Percentiles rank a stretch among this genome's conserved stretches.
These are phyloP conservation scores for Notholithocarpus densiflorus DNA, from an alignment of 306 rosid genomes.

Conservation along the genomic window DNA sequence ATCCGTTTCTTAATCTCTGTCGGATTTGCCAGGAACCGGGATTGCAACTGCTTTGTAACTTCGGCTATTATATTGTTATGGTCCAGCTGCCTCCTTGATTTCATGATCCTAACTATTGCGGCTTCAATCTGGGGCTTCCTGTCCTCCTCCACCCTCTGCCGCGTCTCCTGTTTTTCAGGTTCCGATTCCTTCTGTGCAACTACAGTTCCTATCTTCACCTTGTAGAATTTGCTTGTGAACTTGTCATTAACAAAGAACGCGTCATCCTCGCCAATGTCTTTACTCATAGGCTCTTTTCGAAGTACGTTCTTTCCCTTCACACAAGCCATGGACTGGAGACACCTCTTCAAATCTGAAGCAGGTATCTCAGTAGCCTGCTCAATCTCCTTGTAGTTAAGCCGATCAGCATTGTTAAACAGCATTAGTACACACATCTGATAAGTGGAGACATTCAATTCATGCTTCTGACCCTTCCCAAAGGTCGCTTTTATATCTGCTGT, in stretches of 20 bases:
- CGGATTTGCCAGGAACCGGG: constrained; percentile 67
- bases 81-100: constrained; percentile 66
- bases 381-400: constrained; percentile 67
- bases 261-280: constrained; percentile 75
- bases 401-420: constrained; percentile 71
- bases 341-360: constrained; percentile 66
- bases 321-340: constrained; percentile 81
- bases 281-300: constrained; percentile 79
- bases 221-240: constrained; percentile 65
- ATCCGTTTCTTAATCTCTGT: constrained; percentile 77
- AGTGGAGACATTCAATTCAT: constrained; percentile 82
- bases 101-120: constrained; percentile 83
- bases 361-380: constrained; percentile 84
- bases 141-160: constrained; percentile 84
- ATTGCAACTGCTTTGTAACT: constrained; percentile 75
- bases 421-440: constrained; percentile 86
- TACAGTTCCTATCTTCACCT: constrained; percentile 84
- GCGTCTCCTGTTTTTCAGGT: constrained; percentile 80
- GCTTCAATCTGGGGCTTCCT: constrained; percentile 87
- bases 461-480: constrained; percentile 77
- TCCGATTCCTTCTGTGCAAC: constrained; percentile 82
- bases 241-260: constrained; percentile 65
- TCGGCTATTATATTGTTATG: constrained; percentile 82
- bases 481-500: constrained; percentile 78
- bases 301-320: constrained; percentile 87